phyloP scores from a whole-genome alignment of 1,284 basidiomycete species.

The Tetrapyrgos nigripes region DNA sequence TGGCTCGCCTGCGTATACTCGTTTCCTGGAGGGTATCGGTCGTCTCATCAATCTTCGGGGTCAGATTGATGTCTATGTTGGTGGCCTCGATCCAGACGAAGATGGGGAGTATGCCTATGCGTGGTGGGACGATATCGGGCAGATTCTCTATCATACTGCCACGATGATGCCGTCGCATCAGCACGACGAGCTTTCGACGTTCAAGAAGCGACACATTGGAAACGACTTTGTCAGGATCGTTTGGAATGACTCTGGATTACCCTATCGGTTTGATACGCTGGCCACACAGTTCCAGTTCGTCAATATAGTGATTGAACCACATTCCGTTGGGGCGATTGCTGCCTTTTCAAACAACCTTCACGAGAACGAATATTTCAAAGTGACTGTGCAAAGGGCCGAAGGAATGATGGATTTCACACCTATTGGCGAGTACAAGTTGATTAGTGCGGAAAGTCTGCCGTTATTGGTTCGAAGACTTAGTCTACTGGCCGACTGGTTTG shows the following conservation, averaged over 20 bases:
- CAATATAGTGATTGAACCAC: slow-evolving; percentile 96
- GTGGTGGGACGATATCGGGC: slow-evolving; percentile 98
- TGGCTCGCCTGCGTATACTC: slow-evolving; percentile 94
- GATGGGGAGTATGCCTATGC: slow-evolving; percentile 97
- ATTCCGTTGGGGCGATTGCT: slow-evolving; percentile 84
- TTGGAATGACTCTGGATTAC: slow-evolving; percentile 93
- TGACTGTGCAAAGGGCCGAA: slow-evolving; percentile 83
- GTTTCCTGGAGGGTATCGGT: slow-evolving; percentile 91
- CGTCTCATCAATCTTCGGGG: slow-evolving; percentile 90
- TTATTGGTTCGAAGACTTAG: slow-evolving; percentile 86
- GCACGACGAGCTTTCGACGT: slow-evolving; percentile 71
- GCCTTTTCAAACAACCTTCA: slow-evolving; percentile 80
- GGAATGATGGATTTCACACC: slow-evolving; percentile 94
- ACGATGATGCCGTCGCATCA: slow-evolving; percentile 92
- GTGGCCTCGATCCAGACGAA: slow-evolving; percentile 87
- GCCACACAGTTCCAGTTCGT: slow-evolving; percentile 96
- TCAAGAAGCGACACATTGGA: slow-evolving; percentile 94
- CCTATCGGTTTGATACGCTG: slow-evolving; percentile 92
- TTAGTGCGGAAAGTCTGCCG: slow-evolving; percentile 86
- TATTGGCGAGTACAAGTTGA: slow-evolving; percentile 90
- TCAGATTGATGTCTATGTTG: slow-evolving; percentile 93
- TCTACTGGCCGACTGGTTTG: slow-evolving; percentile 88
- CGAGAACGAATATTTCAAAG: slow-evolving; percentile 92
- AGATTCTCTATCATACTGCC: slow-evolving; percentile 94
- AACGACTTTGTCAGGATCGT: slow-evolving; percentile 96